These are phyloP conservation scores for Lasiodiplodia gonubiensis DNA, from an alignment of 2,329 filamentous ascomycete genomes.

Conservation along the genomic window DNA sequence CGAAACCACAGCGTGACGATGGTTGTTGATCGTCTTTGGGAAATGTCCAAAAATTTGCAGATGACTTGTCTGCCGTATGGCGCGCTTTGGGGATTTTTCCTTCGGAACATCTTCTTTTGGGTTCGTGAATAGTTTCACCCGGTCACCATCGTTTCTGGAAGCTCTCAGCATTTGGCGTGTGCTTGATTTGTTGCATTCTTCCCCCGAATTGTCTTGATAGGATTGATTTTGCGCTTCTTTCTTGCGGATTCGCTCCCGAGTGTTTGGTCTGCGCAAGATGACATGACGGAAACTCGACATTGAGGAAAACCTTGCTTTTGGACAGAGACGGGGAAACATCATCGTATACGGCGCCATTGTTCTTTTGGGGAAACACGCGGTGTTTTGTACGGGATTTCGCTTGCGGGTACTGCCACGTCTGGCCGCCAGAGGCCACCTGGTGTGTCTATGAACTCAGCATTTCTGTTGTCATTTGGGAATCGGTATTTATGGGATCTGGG, in stretches of 20 bases:
- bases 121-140: constrained; percentile 9
- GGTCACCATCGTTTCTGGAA: constrained; percentile 13
- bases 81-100: background rate
- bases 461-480: constrained; percentile 1
- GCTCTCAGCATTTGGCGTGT: constrained; percentile 19
- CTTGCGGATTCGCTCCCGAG: constrained; percentile 2
- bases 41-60: constrained; percentile 20
- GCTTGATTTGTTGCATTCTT: constrained; percentile 20
- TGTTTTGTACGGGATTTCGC: background rate
- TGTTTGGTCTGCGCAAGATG: constrained; percentile 6
- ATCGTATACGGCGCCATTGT: constrained; percentile 7
- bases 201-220: constrained; percentile 20
- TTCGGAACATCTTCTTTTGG: background rate
- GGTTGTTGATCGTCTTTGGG: background rate
- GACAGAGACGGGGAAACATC: background rate
- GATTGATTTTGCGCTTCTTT: constrained; percentile 11
- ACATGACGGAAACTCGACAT: constrained; percentile 8
- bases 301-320: background rate
- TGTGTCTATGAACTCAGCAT: background rate
- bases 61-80: constrained; percentile 4
- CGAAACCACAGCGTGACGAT: background rate
- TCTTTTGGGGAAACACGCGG: background rate
- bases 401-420: background rate
- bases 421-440: background rate
- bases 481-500: background rate